Conservation (phyloP, 805 yeast genomes). For the Danielia oregonensis region DNA sequence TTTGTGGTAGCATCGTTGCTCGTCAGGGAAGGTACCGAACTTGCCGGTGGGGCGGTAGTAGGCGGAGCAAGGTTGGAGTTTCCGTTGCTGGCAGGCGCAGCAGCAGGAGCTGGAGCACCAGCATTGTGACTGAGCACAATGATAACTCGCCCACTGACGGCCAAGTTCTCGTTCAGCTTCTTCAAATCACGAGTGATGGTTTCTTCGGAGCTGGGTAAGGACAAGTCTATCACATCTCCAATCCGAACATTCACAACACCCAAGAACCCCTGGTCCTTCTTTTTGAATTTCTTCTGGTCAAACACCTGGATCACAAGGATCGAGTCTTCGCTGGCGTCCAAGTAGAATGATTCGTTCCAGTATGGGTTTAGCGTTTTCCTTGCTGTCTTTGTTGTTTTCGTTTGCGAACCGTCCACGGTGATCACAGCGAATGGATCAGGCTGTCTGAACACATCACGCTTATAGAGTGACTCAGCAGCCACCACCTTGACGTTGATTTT, state of each 20-base stretch:
- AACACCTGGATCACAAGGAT: conserved; percentile 90
- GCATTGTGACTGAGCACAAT: conserved; percentile 59
- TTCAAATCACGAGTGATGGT: conserved; percentile 91
- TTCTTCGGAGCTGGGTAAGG: conserved; percentile 54
- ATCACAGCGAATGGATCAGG: conserved; percentile 98
- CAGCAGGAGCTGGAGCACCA: conserved; percentile 10
- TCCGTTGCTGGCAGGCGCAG: conserved; percentile 8
- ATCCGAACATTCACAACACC: conserved; percentile 93
- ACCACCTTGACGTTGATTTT: conserved; percentile 68
- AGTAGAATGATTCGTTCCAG: conserved; percentile 92
- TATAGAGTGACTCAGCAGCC: conserved; percentile 94
- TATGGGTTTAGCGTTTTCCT: conserved; percentile 93
- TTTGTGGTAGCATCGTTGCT: conserved; percentile 34
- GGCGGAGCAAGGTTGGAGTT: conserved; percentile 9
- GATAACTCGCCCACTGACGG: conserved; percentile 90
- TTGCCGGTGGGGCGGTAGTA: conserved; percentile 13
- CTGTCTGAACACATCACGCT: conserved; percentile 90
- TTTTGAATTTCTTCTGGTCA: conserved; percentile 95
- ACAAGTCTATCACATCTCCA: conserved; percentile 80
- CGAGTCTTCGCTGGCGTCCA: conserved; percentile 74
- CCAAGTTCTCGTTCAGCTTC: conserved; percentile 84
- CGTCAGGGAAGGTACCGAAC: conserved; percentile 12
- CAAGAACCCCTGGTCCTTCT: conserved; percentile 96
- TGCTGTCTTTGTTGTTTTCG: conserved; percentile 90
- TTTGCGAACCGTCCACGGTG: conserved; percentile 96